Evolutionary conservation across 495 filamentous ascomycete genomes (phyloP), one percentile per base, ranked within the genome.

Genomic region (Lasiosphaeria miniovina): DNA sequence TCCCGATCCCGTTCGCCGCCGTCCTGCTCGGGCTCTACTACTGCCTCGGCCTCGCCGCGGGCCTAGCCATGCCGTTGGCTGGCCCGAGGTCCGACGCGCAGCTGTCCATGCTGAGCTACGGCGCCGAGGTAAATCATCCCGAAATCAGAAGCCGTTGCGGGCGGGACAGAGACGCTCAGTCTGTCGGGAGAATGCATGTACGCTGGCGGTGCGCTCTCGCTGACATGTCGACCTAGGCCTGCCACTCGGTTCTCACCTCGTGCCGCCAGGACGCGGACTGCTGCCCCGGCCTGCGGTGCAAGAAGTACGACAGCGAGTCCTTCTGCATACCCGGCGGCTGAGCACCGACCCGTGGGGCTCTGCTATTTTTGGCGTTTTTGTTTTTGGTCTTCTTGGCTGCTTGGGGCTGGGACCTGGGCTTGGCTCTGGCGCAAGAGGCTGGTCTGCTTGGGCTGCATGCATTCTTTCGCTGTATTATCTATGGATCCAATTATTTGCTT

Each of bases 271-370:
- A 52, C 32, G 35, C 45, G n/a, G 57, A 59, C 36, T 59, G 57
- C 50, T 59, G 57, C 57, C 17, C 57, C 1, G 50, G 50, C 11
- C 54, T 59, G 49, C 51, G 43, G 10, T 59, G 57, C 49, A 49
- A 38, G 31, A 59, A 24, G 49, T 52, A 52, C 34, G 57, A 53
- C 52, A 49, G 49, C 38, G 57, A 59, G 36, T 24, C 49, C 3
- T 36, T 59, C 11, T 59, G 57, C 57, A 59, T 49, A 15, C 57
- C 57, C 6, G 40, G 49, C 32, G 43, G 43, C 12, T 46, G 15
- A 14, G 7, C 0, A 9, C 12, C 4, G 12, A 14, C 12, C 4
- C 43, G 43, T 14, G 5, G 12, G 43, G 15, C 8, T n/a, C 5
- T 51, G 24, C 24, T 24, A 0, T 24, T 24, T 24, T 24, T 24